Conservation (phyloP, 1,284 basidiomycete species). For the Fomes fomentarius region DNA sequence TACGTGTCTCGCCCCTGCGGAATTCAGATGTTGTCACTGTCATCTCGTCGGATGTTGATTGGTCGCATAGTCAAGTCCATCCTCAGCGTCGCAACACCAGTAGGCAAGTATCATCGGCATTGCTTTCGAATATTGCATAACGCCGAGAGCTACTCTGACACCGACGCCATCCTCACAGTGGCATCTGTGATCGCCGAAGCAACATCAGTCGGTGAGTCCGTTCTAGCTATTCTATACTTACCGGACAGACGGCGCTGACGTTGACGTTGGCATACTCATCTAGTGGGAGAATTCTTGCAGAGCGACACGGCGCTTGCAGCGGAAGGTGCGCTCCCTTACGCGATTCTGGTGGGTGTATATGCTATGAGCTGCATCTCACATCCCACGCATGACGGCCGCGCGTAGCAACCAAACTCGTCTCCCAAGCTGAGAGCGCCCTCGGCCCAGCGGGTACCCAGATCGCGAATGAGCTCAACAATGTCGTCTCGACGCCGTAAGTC, state of each 20-base stretch:
- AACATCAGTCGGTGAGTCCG: neutral
- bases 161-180: neutral
- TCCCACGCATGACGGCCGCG: neutral
- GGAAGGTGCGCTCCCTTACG: neutral
- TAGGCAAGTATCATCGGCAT: neutral
- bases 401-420: neutral
- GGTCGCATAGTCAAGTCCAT: slow-evolving; percentile 6
- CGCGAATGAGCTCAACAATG: neutral
- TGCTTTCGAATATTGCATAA: too few species aligned
- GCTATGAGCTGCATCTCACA: too few species aligned
- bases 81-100: slow-evolving; percentile 1
- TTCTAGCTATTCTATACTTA: too few species aligned
- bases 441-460: neutral
- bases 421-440: neutral
- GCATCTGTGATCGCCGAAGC: slow-evolving; percentile 10
- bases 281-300: slow-evolving; percentile 5
- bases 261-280: too few species aligned
- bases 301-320: slow-evolving; percentile 2
- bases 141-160: neutral
- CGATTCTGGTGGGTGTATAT: too few species aligned
- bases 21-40: too few species aligned
- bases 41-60: too few species aligned
- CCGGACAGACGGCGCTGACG: neutral
- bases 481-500: neutral
- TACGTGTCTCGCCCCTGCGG: neutral